Evolutionary conservation across 371 early-diverging fungal genomes (phyloP).

Genomic region (Gilbertella persicaria): DNA sequence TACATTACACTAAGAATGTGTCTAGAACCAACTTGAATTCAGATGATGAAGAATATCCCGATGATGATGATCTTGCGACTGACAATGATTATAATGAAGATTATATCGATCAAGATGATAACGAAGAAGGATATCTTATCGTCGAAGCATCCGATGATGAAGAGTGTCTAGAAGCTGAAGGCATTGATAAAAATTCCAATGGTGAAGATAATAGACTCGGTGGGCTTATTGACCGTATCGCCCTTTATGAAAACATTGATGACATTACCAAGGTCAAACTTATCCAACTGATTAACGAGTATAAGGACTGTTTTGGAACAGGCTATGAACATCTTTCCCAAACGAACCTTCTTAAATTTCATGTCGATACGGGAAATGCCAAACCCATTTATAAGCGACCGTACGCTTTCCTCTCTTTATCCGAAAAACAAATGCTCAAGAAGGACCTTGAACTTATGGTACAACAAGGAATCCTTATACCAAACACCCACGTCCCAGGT

Average conservation of each 20-base stretch:
- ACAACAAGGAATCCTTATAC: neutral
- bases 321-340: neutral
- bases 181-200: neutral
- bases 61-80: neutral
- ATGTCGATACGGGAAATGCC: slow-evolving; percentile 1
- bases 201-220: neutral
- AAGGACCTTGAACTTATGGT: slow-evolving; percentile 1
- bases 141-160: neutral
- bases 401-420: neutral
- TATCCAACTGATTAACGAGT: neutral
- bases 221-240: neutral
- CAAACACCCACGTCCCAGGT: slow-evolving; percentile 2
- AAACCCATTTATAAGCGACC: neutral
- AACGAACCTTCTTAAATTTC: neutral
- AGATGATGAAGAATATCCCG: neutral
- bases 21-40: neutral
- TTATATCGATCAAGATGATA: neutral
- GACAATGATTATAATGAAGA: neutral
- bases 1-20: neutral
- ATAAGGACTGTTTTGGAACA: neutral
- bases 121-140: neutral
- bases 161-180: neutral
- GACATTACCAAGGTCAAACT: neutral
- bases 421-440: neutral
- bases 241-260: neutral